Evolutionary conservation across 371 early-diverging fungal genomes (phyloP).

Genomic region (Choanephora cucurbitarum): DNA sequence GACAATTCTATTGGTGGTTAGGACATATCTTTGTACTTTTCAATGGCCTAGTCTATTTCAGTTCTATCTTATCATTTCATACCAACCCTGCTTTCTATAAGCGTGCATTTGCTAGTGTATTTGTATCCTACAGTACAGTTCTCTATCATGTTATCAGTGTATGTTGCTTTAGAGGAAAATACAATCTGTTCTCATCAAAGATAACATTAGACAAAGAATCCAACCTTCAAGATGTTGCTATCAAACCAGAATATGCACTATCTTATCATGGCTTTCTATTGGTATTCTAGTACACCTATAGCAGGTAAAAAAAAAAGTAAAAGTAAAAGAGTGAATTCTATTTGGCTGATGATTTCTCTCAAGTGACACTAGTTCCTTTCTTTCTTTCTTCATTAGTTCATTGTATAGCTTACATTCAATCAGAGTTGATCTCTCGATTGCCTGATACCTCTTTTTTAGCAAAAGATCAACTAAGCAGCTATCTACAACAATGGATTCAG

Average conservation of each 20-base stretch:
- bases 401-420: constrained; percentile 67
- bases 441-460: constrained; percentile 47
- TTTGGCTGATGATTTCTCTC: neutral
- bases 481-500: constrained; percentile 75
- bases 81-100: constrained; percentile 47
- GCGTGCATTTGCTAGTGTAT: constrained; percentile 70
- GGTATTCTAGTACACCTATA: constrained; percentile 74
- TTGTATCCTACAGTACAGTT: constrained; percentile 80
- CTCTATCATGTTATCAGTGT: constrained; percentile 83
- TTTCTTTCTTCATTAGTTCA: constrained; percentile 84
- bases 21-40: constrained; percentile 44
- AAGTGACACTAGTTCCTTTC: constrained; percentile 82
- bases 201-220: neutral
- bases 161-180: no score
- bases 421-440: constrained; percentile 59
- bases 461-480: constrained; percentile 56
- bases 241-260: constrained; percentile 91
- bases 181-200: no score
- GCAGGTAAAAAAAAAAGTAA: constrained; percentile 51
- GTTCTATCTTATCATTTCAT: constrained; percentile 41
- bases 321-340: neutral
- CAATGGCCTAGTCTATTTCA: constrained; percentile 38
- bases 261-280: constrained; percentile 77
- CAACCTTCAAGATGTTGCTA: constrained; percentile 40
- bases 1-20: constrained; percentile 62